phyloP scores from a whole-genome alignment of 1,284 basidiomycete species.

The Cutaneotrichosporon dermatis region DNA sequence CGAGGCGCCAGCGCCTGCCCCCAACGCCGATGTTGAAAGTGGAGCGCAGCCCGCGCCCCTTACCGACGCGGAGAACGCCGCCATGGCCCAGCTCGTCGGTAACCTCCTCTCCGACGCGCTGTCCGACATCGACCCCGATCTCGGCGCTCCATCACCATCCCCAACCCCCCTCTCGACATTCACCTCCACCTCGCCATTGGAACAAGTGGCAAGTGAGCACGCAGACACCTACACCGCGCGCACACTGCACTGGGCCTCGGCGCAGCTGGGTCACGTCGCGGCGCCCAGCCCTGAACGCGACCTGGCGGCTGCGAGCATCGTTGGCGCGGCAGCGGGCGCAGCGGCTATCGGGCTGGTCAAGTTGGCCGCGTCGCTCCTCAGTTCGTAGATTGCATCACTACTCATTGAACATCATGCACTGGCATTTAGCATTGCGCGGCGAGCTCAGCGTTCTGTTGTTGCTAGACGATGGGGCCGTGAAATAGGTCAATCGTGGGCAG shows the following conservation, averaged over 20 bases:
- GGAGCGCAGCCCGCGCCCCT: not conserved
- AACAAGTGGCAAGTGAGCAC: not conserved
- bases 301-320: constrained; percentile 19
- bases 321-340: constrained; percentile 19
- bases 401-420: constrained; percentile 1
- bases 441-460: too few relatives aligned
- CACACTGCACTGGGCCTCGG: constrained; percentile 10
- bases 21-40: too few relatives aligned
- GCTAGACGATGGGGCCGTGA: too few relatives aligned
- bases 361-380: constrained; percentile 1
- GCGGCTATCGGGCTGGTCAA: constrained; percentile 3
- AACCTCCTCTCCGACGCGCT: not conserved
- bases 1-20: too few relatives aligned
- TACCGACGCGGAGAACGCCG: not conserved
- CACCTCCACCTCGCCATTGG: constrained; percentile 6
- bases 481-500: too few relatives aligned
- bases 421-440: not conserved
- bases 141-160: too few relatives aligned
- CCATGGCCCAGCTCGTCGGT: not conserved
- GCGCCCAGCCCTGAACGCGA: constrained; percentile 29
- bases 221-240: not conserved
- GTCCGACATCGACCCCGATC: not conserved
- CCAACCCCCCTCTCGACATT: too few relatives aligned
- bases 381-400: constrained; percentile 1
- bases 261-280: constrained; percentile 20